Conservation (phyloP, 148 eudicot genomes). For the Vaccinium myrtillus region DNA sequence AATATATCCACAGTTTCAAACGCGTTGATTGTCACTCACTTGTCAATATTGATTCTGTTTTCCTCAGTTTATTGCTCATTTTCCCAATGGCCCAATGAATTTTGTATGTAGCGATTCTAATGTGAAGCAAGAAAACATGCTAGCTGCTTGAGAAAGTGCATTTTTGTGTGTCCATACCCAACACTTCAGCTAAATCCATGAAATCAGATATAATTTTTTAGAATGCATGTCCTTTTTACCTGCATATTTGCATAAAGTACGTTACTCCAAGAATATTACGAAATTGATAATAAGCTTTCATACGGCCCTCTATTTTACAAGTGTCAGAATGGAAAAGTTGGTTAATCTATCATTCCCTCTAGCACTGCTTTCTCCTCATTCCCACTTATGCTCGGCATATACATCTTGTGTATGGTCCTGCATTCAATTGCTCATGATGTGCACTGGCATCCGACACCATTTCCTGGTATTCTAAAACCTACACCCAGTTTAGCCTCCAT, state of each 20-base stretch:
- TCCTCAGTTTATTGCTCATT: neutral
- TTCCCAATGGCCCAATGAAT: neutral
- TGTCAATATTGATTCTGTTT: neutral
- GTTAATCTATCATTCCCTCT: neutral
- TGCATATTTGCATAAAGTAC: neutral
- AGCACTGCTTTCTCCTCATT: neutral
- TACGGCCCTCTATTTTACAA: neutral
- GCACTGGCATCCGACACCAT: neutral
- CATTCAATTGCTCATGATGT: neutral
- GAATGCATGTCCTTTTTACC: neutral
- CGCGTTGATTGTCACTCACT: neutral
- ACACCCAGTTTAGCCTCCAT: too few relatives aligned
- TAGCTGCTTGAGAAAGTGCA: neutral
- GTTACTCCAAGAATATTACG: neutral
- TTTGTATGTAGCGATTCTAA: neutral
- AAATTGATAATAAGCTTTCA: neutral
- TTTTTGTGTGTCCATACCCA: too few relatives aligned
- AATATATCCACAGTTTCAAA: neutral
- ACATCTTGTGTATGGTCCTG: neutral
- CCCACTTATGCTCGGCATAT: neutral
- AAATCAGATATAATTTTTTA: slow-evolving; percentile 15
- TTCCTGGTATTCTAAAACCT: neutral
- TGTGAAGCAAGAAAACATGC: slow-evolving; percentile 8
- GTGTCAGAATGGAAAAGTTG: neutral
- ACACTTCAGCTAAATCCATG: too few relatives aligned